Evolutionary conservation across 768 basidiomycete genomes (phyloP).

Genomic region (Termitomyces bulborhizus): DNA sequence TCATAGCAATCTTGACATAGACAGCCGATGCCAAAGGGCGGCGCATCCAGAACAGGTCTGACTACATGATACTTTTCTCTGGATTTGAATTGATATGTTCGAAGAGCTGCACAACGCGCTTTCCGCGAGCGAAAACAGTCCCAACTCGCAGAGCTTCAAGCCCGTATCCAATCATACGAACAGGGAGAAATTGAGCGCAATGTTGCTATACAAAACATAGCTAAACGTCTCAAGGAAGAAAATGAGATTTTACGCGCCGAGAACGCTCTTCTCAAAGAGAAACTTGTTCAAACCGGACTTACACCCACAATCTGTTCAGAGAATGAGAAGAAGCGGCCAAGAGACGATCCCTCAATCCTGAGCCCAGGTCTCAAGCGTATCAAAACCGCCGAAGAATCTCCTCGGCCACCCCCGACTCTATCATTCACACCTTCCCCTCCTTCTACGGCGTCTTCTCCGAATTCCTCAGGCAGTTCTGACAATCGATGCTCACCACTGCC

Average conservation of each 20-base stretch:
- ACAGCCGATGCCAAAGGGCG: constrained; percentile 50
- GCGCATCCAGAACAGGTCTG: constrained; percentile 71
- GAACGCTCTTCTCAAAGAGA: constrained; percentile 55
- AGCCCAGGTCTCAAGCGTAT: constrained; percentile 29
- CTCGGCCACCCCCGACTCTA: constrained; percentile 23
- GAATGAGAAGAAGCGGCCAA: constrained; percentile 50
- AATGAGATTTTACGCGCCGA: constrained; percentile 70
- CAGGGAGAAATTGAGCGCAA: constrained; percentile 89
- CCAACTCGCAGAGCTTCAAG: constrained; percentile 82
- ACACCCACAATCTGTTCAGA: constrained; percentile 23
- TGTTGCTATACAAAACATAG: constrained; percentile 75
- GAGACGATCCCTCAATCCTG: constrained; percentile 43
- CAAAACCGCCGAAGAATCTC: constrained; percentile 21
- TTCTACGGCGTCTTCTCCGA: constrained; percentile 48
- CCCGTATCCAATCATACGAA: constrained; percentile 78
- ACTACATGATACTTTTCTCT: background rate
- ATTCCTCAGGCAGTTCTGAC: constrained; percentile 29
- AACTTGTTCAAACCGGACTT: constrained; percentile 34
- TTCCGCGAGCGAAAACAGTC: constrained; percentile 88
- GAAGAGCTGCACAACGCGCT: constrained; percentile 81
- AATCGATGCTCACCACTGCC: constrained; percentile 25
- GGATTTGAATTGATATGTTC: constrained; percentile 7
- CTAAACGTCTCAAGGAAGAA: constrained; percentile 82
- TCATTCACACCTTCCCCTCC: constrained; percentile 38
- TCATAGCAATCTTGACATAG: constrained; percentile 6